phyloP scores from a whole-genome alignment of 805 yeast species.

The Cyberlindnera euphorbiiphila region DNA sequence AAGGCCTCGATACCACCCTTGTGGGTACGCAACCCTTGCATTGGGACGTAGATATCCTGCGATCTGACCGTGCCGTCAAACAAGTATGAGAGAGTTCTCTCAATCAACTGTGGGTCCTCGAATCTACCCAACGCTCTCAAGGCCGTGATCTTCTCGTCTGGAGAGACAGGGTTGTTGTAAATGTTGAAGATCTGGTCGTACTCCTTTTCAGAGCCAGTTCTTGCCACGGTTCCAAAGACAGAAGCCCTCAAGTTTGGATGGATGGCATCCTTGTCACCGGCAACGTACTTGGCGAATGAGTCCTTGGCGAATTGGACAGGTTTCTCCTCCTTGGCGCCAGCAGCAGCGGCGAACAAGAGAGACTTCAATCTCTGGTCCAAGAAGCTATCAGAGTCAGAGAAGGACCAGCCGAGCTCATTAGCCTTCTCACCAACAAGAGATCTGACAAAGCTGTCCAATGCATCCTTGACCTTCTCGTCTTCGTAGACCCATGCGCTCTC shows the following conservation, averaged over 20 bases:
- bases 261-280: slow-evolving; percentile 65
- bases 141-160: slow-evolving; percentile 68
- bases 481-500: slow-evolving; percentile 56
- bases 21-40: slow-evolving; percentile 66
- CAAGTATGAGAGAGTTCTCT: slow-evolving; percentile 52
- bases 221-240: slow-evolving; percentile 65
- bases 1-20: slow-evolving; percentile 61
- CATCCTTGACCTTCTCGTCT: slow-evolving; percentile 40
- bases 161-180: slow-evolving; percentile 55
- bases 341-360: slow-evolving; percentile 58
- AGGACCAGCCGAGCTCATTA: slow-evolving; percentile 60
- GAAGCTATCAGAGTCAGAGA: slow-evolving; percentile 51
- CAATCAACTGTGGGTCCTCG: slow-evolving; percentile 45
- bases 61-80: slow-evolving; percentile 57
- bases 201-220: slow-evolving; percentile 54
- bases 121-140: slow-evolving; percentile 67
- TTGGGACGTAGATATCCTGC: slow-evolving; percentile 76
- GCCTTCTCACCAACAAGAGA: slow-evolving; percentile 54
- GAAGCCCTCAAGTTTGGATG: slow-evolving; percentile 70
- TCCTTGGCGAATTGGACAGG: slow-evolving; percentile 44
- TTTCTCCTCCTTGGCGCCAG: slow-evolving; percentile 43
- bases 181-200: slow-evolving; percentile 60
- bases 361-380: slow-evolving; percentile 65
- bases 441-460: slow-evolving; percentile 48
- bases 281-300: slow-evolving; percentile 48